Base-by-base conservation (phyloP, 2,329 filamentous ascomycete species). In the Cercospora brassicicola region DNA sequence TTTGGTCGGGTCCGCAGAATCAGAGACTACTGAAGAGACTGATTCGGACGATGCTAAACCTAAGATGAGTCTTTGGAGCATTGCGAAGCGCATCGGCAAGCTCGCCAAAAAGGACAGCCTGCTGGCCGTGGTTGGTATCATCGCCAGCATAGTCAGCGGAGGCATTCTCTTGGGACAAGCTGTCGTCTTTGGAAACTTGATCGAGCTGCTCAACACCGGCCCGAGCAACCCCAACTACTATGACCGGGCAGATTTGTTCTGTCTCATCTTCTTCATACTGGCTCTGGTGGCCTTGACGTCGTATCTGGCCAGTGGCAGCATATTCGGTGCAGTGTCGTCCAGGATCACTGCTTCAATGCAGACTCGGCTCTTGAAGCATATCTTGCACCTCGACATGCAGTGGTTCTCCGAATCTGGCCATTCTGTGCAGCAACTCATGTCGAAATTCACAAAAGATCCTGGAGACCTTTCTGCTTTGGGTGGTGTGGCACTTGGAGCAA, bases 91-190 rank as follows among this genome's bases (percentile, higher is more conserved):
- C 5, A 67, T 73, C 10, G 65, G 69, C 20, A 56, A 39, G 4
- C 68, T 76, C 42, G 67, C 71, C 55, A 79, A 77, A 26, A 74
- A 80, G 8, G 80, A 84, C 61, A 68, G 74, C 2, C 73, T 76
- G 8, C 78, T 83, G 53, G 79, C 83, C 23, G 64, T 72, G 3
- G 53, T 83, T 5, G 83, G 82, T 4, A 73, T 85, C 3, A 51
- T 79, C 48, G 80, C 81, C 6, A 84, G 83, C 0, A 77, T 83
- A 13, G 69, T 82, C 36, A 84, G 82, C 18, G 84, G 78, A 11
- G 81, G 78, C 3, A 79, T 85, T 36, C 82, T 90, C 45, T 84
- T 90, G 28, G 88, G 88, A 15, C 84, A 89, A 69, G 87, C 86
- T 28, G 79, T 89, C 28, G 84, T 86, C 31, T 87, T 87, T 69